Evolutionary conservation across 345 rosid genomes (phyloP).

Genomic region (Lenwebbia sp.): DNA sequence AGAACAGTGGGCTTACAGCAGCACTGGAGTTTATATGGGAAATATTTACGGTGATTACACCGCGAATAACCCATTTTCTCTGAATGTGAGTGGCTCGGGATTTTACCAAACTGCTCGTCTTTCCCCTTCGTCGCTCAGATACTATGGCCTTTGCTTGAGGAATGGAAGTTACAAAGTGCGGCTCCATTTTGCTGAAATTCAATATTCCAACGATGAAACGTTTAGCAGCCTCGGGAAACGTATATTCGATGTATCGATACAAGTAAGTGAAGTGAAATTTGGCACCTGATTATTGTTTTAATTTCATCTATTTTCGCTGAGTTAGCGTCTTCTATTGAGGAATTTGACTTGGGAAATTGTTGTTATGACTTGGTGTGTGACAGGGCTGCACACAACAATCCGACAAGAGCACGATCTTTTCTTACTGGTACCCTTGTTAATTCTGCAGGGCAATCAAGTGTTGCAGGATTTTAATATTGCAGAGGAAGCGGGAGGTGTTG

Average conservation of each 20-base stretch:
- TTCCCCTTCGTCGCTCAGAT: slow-evolving; percentile 64
- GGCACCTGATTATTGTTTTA: neutral
- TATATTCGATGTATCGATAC: slow-evolving; percentile 64
- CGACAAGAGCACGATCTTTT: neutral
- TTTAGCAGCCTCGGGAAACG: slow-evolving; percentile 63
- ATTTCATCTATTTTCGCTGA: neutral
- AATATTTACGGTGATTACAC: neutral
- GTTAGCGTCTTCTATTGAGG: neutral
- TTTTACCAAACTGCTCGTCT: slow-evolving; percentile 58
- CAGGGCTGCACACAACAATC: neutral
- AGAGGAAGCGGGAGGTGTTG: slow-evolving; percentile 68
- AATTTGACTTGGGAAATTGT: neutral
- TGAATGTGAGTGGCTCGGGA: slow-evolving; percentile 17
- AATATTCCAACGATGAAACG: slow-evolving; percentile 36
- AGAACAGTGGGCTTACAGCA: slow-evolving; percentile 67
- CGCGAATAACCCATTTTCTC: slow-evolving; percentile 15
- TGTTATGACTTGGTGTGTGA: neutral
- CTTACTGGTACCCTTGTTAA: neutral
- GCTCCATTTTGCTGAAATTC: slow-evolving; percentile 89
- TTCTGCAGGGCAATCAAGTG: slow-evolving; percentile 43
- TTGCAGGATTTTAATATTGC: slow-evolving; percentile 50
- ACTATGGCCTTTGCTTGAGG: slow-evolving; percentile 68
- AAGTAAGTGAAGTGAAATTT: slow-evolving; percentile 21
- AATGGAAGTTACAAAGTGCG: slow-evolving; percentile 44
- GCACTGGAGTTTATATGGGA: slow-evolving; percentile 43